Base-by-base conservation (phyloP, 495 filamentous ascomycete genomes). In the Thozetella sp. region DNA sequence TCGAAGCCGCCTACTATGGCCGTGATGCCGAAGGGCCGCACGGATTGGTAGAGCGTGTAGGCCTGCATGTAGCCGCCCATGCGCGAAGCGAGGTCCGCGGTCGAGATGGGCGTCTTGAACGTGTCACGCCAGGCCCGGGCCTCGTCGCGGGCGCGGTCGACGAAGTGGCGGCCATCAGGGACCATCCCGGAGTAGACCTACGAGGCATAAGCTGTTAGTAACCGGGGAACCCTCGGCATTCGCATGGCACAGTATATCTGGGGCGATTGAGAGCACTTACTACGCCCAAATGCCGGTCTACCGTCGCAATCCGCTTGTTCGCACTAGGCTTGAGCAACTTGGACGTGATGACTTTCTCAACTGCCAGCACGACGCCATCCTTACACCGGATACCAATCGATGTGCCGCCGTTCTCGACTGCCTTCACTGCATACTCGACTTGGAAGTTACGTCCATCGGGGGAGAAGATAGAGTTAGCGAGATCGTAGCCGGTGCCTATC, bases 391-490 rank as follows among this genome's bases (percentile, higher is more conserved):
- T 96, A 64, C 95, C 95, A 80, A 99, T 86, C 53, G 92, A 93
- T 25, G 95, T 99, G 68, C 95, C 94, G 60, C 96, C 95, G 70
- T 97, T 98, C 80, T 99, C 95, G 53, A 99, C 95, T 60, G 95
- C 95, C 82, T 99, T 99, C 58, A 95, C 88, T 59, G 95, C 95
- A 78, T 99, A 99, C 83, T 99, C 95, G 73, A 98, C 95, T 77
- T 99, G 95, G 75, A 99, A 99, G 78, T 99, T 99, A 64, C 95
- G 89, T 74, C 95, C 95, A 81, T 99, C 95, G 57, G 95, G 95
- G 34, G 93, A 97, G 83, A 97, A 99, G 78, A 97, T 93, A 67
- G 96, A 98, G 84, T 99, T 99, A 67, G 91, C 90, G 72, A 99
- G 90, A 86, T 99, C 95, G 79, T 99, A 99, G 69, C 95, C 95